These are phyloP conservation scores for Aspergillus ustus DNA, from an alignment of 2,329 filamentous ascomycete genomes.

Conservation along the genomic window DNA sequence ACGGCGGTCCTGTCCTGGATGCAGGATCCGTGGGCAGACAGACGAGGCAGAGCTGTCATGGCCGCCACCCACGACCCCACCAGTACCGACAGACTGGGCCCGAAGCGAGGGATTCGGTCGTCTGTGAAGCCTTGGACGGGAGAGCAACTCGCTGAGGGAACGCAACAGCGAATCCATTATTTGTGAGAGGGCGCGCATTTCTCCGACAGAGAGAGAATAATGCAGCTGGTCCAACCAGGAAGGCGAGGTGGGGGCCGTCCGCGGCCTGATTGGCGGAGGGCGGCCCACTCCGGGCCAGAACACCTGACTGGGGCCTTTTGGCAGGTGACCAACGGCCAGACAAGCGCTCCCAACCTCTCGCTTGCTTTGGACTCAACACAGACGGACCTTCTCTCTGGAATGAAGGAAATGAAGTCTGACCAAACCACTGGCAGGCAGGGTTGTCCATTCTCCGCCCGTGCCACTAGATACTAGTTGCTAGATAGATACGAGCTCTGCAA, in stretches of 20 bases:
- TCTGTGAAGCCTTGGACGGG: not conserved
- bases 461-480: not conserved
- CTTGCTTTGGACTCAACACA: not conserved
- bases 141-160: not conserved
- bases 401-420: no score
- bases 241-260: not conserved
- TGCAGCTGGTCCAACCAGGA: slow-evolving; percentile 1
- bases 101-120: slow-evolving; percentile 1
- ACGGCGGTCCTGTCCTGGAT: no score
- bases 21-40: not conserved
- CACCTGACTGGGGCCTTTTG: not conserved
- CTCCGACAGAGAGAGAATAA: not conserved
- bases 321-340: not conserved
- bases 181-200: not conserved
- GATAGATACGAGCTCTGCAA: not conserved
- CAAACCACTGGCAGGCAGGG: no score
- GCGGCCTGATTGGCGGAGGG: no score
- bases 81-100: slow-evolving; percentile 9
- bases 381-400: no score
- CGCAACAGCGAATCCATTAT: not conserved
- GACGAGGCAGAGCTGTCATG: not conserved
- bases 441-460: not conserved
- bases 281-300: not conserved
- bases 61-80: slow-evolving; percentile 10
- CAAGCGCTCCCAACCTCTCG: not conserved